Percentiles rank a stretch among this genome's conserved stretches.
Evolutionary conservation across 2,329 filamentous ascomycete genomes (phyloP).

Genomic region (Xylaria sp.): DNA sequence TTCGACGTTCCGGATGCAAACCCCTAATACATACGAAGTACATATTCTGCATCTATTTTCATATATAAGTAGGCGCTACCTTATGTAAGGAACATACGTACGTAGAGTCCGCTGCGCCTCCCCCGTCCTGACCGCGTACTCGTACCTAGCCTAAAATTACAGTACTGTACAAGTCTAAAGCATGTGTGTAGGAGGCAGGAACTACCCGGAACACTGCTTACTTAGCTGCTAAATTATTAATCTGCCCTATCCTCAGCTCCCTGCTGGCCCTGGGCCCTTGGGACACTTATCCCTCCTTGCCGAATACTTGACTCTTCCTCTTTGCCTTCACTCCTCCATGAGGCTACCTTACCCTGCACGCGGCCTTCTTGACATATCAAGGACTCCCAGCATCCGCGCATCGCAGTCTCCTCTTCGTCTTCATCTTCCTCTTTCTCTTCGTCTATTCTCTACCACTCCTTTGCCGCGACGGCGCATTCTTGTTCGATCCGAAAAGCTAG

Average conservation of each 20-base stretch:
- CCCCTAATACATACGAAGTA: background rate
- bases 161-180: background rate
- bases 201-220: background rate
- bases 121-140: background rate
- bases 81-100: background rate
- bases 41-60: background rate
- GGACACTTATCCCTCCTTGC: background rate
- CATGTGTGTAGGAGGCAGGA: background rate
- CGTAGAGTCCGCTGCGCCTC: conserved; percentile 8
- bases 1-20: background rate
- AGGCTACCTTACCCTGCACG: conserved; percentile 4
- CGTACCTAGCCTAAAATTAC: background rate
- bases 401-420: background rate
- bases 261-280: background rate
- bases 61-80: background rate
- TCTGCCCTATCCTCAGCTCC: background rate
- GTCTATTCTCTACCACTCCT: background rate
- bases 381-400: background rate
- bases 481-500: background rate
- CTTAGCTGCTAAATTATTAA: background rate
- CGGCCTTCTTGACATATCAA: conserved; percentile 1
- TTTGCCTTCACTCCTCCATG: conserved; percentile 5
- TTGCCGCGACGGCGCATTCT: conserved; percentile 8
- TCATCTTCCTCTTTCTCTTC: background rate
- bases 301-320: background rate